These are phyloP conservation scores for Fonsecaea erecta DNA, from an alignment of 2,329 filamentous ascomycete genomes.

Conservation along the genomic window DNA sequence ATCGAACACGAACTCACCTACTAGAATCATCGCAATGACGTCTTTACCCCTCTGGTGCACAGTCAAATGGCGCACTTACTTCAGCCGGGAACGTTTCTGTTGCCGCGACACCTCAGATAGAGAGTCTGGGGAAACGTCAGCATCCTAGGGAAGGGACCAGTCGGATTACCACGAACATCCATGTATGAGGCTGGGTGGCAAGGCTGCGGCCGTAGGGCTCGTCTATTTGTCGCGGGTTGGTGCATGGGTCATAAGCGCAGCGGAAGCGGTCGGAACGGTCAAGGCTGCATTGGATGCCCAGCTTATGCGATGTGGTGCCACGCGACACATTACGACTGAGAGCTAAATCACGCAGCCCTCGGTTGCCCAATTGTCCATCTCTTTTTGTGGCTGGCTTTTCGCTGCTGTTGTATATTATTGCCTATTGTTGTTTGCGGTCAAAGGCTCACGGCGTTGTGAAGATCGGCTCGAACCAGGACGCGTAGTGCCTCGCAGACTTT, in stretches of 20 bases:
- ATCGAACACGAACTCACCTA: not conserved
- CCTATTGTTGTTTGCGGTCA: not conserved
- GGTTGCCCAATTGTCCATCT: not conserved
- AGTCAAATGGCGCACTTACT: conserved; percentile 19
- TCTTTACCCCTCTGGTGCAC: conserved; percentile 5
- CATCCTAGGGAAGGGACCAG: not conserved
- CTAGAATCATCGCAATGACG: conserved; percentile 24
- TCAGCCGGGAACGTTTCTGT: conserved; percentile 5
- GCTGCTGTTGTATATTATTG: not conserved
- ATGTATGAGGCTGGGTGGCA: conserved; percentile 11
- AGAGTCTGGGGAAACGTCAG: conserved; percentile 23
- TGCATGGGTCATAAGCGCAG: conserved; percentile 1
- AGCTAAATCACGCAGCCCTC: conserved; percentile 13
- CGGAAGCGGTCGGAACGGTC: conserved; percentile 27
- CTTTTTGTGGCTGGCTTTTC: not conserved
- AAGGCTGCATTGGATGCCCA: not conserved
- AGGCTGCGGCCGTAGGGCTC: conserved; percentile 22
- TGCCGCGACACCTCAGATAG: conserved; percentile 7
- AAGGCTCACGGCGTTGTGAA: not conserved
- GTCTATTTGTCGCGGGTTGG: not conserved
- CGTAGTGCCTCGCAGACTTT: not conserved
- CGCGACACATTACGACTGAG: not conserved
- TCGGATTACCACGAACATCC: not conserved
- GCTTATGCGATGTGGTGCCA: conserved; percentile 4
- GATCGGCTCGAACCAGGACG: not conserved